Evolutionary conservation across 257 asterid genomes (phyloP).

Genomic region (Lycium barbarum): DNA sequence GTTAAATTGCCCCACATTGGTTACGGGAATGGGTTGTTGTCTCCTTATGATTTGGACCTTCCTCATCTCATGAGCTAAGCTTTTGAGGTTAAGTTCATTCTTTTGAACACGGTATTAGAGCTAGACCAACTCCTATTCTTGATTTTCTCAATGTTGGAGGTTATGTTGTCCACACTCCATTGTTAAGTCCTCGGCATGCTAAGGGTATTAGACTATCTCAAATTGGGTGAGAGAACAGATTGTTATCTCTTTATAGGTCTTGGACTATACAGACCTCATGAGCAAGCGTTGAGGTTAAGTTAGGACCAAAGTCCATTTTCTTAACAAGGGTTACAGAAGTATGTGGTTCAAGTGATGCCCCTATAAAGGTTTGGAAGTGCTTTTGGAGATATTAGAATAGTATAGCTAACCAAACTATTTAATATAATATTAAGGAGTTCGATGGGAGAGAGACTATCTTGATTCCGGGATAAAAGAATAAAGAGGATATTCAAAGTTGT

Average conservation of each 20-base stretch:
- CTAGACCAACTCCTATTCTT: neutral
- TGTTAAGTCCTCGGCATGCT: neutral
- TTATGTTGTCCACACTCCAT: neutral
- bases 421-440: neutral
- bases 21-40: no score
- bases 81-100: no score
- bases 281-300: no score
- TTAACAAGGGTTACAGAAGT: no score
- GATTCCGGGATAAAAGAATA: neutral
- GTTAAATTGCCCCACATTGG: no score
- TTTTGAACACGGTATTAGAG: no score
- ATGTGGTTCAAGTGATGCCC: no score
- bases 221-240: neutral
- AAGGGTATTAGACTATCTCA: neutral
- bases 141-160: neutral
- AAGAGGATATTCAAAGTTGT: neutral
- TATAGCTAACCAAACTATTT: no score
- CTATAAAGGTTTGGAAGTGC: no score
- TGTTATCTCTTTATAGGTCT: neutral
- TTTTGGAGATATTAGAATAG: neutral
- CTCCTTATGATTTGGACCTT: no score
- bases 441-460: neutral
- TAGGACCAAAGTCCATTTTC: no score
- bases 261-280: neutral
- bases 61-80: no score